Conservation (phyloP, 1,284 basidiomycete genomes). For the Somion occarium region DNA sequence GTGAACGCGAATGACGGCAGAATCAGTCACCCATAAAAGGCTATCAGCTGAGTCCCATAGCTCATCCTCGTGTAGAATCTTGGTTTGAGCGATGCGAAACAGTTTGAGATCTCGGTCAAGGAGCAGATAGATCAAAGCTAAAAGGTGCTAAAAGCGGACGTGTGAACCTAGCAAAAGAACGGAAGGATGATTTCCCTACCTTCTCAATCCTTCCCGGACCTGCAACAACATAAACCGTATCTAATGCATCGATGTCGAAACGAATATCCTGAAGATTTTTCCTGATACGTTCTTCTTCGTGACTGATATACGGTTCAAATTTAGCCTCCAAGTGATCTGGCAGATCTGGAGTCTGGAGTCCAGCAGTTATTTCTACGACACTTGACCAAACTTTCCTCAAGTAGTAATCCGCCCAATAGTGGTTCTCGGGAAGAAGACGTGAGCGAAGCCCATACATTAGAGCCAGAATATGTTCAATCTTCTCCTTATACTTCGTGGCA, state of each 20-base stretch:
- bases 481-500: slow-evolving; percentile 12
- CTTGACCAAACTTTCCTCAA: slow-evolving; percentile 9
- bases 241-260: slow-evolving; percentile 22
- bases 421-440: slow-evolving; percentile 16
- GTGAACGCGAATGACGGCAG: slow-evolving; percentile 5
- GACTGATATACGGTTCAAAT: slow-evolving; percentile 16
- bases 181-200: slow-evolving; percentile 4
- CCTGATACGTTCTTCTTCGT: slow-evolving; percentile 16
- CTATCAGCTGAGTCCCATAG: slow-evolving; percentile 9
- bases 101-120: slow-evolving; percentile 20
- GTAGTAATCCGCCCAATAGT: slow-evolving; percentile 13
- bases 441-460: slow-evolving; percentile 17
- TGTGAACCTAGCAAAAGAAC: neutral
- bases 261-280: slow-evolving; percentile 21
- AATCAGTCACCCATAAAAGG: slow-evolving; percentile 9
- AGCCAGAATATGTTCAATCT: slow-evolving; percentile 16
- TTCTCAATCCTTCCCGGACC: slow-evolving; percentile 17
- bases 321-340: slow-evolving; percentile 9
- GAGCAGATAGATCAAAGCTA: slow-evolving; percentile 22
- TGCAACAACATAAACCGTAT: slow-evolving; percentile 20
- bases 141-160: slow-evolving; percentile 16
- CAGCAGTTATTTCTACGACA: slow-evolving; percentile 5
- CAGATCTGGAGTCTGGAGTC: slow-evolving; percentile 5
- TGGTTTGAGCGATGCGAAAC: slow-evolving; percentile 15
- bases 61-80: slow-evolving; percentile 17